Percentiles rank a stretch among this genome's conserved stretches.
Conservation (phyloP, 2,329 filamentous ascomycete species). For the Claviceps sp. region DNA sequence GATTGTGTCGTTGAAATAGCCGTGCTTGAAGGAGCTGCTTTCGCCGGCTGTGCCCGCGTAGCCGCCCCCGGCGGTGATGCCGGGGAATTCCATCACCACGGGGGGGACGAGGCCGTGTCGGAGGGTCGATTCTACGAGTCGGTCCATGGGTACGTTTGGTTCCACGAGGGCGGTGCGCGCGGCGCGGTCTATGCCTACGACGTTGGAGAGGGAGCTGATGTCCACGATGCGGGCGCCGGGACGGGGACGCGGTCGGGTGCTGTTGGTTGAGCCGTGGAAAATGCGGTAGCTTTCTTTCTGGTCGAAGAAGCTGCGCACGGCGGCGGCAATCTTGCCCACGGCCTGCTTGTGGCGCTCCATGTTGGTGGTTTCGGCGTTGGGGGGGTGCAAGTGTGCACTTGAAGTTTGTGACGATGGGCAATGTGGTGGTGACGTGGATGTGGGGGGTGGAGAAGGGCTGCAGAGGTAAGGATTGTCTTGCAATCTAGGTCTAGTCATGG, state of each 20-base stretch:
- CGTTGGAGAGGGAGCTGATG: slow-evolving; percentile 49
- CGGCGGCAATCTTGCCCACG: slow-evolving; percentile 32
- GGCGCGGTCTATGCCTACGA: slow-evolving; percentile 47
- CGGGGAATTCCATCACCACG: slow-evolving; percentile 65
- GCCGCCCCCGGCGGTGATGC: slow-evolving; percentile 60
- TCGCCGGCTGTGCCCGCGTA: slow-evolving; percentile 61
- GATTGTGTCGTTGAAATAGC: slow-evolving; percentile 57
- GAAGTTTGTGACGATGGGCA: too few relatives aligned
- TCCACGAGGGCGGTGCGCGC: slow-evolving; percentile 52
- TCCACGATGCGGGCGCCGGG: slow-evolving; percentile 33
- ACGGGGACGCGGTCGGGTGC: slow-evolving; percentile 41
- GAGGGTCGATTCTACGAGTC: slow-evolving; percentile 51
- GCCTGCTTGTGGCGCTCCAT: slow-evolving; percentile 39
- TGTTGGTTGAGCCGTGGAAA: slow-evolving; percentile 66
- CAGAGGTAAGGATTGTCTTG: too few relatives aligned
- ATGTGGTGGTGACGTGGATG: too few relatives aligned
- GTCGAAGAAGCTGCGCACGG: slow-evolving; percentile 35
- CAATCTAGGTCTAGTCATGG: too few relatives aligned
- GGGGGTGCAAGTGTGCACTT: too few relatives aligned
- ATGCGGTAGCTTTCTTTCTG: slow-evolving; percentile 52
- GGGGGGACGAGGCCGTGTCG: slow-evolving; percentile 53
- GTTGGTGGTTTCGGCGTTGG: background rate
- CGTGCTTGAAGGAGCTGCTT: slow-evolving; percentile 55
- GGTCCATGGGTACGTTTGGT: slow-evolving; percentile 65
- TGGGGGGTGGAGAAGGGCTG: too few relatives aligned